Conservation (phyloP, 192 early-diverging fungal species). For the Entophlyctis luteolus region DNA sequence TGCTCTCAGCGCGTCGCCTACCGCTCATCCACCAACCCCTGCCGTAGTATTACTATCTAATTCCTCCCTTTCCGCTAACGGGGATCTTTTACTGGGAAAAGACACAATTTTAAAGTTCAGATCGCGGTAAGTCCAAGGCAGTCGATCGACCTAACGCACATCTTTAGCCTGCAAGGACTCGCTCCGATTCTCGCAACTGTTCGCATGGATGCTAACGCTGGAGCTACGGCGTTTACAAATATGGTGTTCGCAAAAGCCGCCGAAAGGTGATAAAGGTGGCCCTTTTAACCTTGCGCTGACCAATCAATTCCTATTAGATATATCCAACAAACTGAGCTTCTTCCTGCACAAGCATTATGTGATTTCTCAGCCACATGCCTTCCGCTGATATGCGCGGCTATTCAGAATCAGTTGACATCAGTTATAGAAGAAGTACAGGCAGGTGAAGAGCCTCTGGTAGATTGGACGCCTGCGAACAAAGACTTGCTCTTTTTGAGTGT, state of each 20-base stretch:
- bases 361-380: background rate
- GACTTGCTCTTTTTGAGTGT: constrained; percentile 10
- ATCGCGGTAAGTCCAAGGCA: no score
- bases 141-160: no score
- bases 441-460: constrained; percentile 3
- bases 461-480: background rate
- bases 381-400: background rate
- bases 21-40: no score
- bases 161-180: no score
- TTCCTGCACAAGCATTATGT: background rate
- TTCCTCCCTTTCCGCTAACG: no score
- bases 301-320: no score
- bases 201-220: background rate
- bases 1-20: no score
- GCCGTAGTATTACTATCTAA: no score
- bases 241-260: background rate
- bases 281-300: no score
- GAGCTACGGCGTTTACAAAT: background rate
- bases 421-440: background rate
- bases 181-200: background rate
- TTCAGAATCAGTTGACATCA: background rate
- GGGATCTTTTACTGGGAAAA: no score
- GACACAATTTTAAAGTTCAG: no score
- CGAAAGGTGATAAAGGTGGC: no score
- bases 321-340: background rate